Conservation (phyloP, 345 rosid species). For the Gossypium ekmanianum region DNA sequence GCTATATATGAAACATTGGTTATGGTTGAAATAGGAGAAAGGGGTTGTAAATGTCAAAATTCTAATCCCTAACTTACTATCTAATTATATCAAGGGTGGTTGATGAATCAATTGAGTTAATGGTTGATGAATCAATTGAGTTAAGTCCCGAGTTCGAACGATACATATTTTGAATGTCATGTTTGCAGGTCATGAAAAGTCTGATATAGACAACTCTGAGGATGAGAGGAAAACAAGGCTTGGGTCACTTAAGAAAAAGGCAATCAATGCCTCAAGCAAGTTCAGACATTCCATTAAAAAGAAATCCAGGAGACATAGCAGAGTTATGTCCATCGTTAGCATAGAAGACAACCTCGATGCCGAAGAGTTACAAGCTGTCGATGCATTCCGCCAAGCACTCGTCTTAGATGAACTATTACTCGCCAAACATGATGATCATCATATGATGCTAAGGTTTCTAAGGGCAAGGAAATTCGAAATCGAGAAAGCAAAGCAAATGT, state of each 20-base stretch:
- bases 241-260: constrained; percentile 66
- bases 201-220: constrained; percentile 44
- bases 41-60: too few species aligned
- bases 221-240: constrained; percentile 69
- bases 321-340: constrained; percentile 48
- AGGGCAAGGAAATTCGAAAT: constrained; percentile 85
- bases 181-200: constrained; percentile 30
- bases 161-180: background rate
- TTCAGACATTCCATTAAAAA: constrained; percentile 64
- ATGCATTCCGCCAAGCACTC: constrained; percentile 84
- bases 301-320: constrained; percentile 60
- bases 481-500: constrained; percentile 90
- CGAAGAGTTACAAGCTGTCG: constrained; percentile 77
- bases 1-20: too few species aligned
- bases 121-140: too few species aligned
- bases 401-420: constrained; percentile 78
- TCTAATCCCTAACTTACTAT: too few species aligned
- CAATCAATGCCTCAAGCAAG: constrained; percentile 72
- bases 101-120: too few species aligned
- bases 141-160: too few species aligned
- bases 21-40: too few species aligned
- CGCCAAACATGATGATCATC: constrained; percentile 69
- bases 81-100: too few species aligned
- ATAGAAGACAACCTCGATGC: constrained; percentile 62
- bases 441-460: constrained; percentile 81